Evolutionary conservation across 129 eudicot species (phyloP), one percentile per base, ranked within the genome.

Genomic region (Flaveria bidentis): DNA sequence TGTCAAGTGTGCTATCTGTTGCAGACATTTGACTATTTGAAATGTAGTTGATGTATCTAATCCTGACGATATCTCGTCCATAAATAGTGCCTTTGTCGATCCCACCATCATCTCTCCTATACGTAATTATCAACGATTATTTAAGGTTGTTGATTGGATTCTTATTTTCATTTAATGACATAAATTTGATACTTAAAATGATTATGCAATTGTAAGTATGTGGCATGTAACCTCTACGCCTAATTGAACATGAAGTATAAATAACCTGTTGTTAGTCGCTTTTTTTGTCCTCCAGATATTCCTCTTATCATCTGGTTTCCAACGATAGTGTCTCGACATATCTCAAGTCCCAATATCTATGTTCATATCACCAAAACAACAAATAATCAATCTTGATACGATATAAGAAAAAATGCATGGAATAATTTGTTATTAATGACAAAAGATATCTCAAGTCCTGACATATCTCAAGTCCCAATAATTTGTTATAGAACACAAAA

Each of bases 21-120:
- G 98, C 85, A 94, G 67, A 57, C 97, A 94, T 70, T 94, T 91
- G 30, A 94, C 96, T 62, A 94, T 88, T 80, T 94, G 98, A 83
- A 80, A 94, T 33, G 98, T 89, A 39, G 98, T 94, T 42, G 98
- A 91, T 72, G 97, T 94, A 86, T 94, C 98, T 60, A 94, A 85
- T 51, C 98, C 98, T 2, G 97, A 91, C 73, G 98, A 89, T 85
- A 94, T 94, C 83, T 94, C 98, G 56, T 94, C 98, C 98, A 94
- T 91, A 79, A 94, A 86, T 53, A 94, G 77, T 25, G 88, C 76
- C 58, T 87, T 94, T 50, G 97, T 82, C 25, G 97, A 96, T 53
- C 98, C 98, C 18, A 94, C 98, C 20, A 94, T 83, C 93, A 94
- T 88, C 78, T 94, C 98, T 28, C 98, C 97, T 73, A 79, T 80